Evolutionary conservation across 805 yeast genomes (phyloP), one percentile per base, ranked within the genome.

Genomic region (Danielia reshetovae): DNA sequence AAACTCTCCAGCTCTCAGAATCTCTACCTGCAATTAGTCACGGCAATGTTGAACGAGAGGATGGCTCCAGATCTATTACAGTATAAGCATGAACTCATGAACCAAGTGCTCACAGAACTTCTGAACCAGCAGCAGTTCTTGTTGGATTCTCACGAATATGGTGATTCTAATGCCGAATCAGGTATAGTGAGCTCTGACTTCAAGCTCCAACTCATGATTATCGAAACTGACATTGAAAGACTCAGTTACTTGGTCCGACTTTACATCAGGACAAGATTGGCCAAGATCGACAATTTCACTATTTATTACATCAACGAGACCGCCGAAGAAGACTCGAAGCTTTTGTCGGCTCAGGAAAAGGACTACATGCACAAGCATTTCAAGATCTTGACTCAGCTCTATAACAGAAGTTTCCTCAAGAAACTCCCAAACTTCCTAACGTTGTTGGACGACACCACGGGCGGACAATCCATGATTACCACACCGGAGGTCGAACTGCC

Each of bases 171-270:
- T 38, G 51, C 50, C 7, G 51, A 44, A 28, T 32, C 48, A 4
- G 52, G 52, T 12, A 40, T 48, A 11, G 35, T 48, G 24, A 33
- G 40, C 27, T 68, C 62, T 34, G 85, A 81, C 42, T 79, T 80
- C 58, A 89, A 89, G 52, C 60, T 90, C 38, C 81, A 85, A 38
- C 65, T 89, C 29, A 76, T 93, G 65, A 75, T 94, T 16, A 80
- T 90, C 47, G 98, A 93, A 53, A 82, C 94, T 10, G 97, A 93
- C 48, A 71, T 93, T 16, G 97, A 93, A 49, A 65, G 98, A 37
- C 75, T 87, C 19, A 86, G 81, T 49, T 93, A 81, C 54, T 59
- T 90, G 23, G 68, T 89, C n/a, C 63, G 97, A 33, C 73, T 86
- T 10, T 90, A 87, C 55, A 65, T 89, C 22, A 71, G 98, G 42